Base-by-base conservation (phyloP, 1,284 basidiomycete genomes). In the Gymnopus androsaceus region DNA sequence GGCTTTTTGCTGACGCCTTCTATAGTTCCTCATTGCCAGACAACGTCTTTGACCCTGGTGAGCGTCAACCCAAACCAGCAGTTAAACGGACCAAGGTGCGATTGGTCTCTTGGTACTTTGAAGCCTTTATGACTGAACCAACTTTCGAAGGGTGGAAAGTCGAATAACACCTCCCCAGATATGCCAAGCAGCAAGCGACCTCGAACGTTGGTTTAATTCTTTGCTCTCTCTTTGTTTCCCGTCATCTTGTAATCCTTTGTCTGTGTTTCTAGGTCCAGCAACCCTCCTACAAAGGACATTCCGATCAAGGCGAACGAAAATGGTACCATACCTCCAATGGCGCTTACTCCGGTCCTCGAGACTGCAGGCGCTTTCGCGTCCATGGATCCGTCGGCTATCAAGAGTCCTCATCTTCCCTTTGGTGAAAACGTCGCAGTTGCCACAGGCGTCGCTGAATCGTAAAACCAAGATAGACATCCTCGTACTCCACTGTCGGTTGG, bases 31-130 rank as follows among this genome's bases (percentile, higher is more conserved):
- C 79, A 8, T 75, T 95, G 52, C 93, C 92, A 12, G 90, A 93
- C 61, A 84, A 90, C 61, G 90, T 94, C 31, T 94, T 92, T 64
- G 92, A 91, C 50, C 81, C 82, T 49, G 90, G 89, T 54, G 88
- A 88, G 71, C 86, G 87, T 40, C 88, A 87, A 61, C 81, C 83
- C 15, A 84, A 84, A 59, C 76, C 80, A 52, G 79, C 79, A 2
- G 77, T 86, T 58, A 92, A 94, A 69, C 81, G 83, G 37, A 72
- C 77, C 60, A 94, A 94, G 84, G 90, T 93, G 75, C 48, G 51
- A 8, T 55, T 37, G 14, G 3, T 57, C 62, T 60, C 52, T 57
- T 58, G 48, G 38, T 53, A 60, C 27, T 21, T 41, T 17, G 34
- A 4, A 14, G 25, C n/a, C 37, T 25, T 1, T 21, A 53, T 37